Conservation (phyloP, 1,139 yeast genomes). For the Pneumocystis oryctolagi region DNA sequence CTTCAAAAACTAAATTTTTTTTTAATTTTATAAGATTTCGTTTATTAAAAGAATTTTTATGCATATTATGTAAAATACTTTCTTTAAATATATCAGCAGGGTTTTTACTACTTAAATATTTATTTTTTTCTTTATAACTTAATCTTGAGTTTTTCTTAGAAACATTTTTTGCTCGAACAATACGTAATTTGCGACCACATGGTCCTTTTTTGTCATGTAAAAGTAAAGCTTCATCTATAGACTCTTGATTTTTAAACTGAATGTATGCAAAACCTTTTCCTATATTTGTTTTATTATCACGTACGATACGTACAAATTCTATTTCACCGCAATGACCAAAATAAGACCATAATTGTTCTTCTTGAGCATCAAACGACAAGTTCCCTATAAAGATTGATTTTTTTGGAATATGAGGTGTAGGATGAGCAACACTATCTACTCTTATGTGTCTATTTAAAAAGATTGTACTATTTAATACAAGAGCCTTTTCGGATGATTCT, state of each 20-base stretch:
- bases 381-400: slow-evolving; percentile 87
- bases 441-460: slow-evolving; percentile 66
- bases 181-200: slow-evolving; percentile 50
- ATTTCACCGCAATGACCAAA: slow-evolving; percentile 51
- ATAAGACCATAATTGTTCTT: slow-evolving; percentile 76
- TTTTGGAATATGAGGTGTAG: slow-evolving; percentile 62
- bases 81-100: not conserved
- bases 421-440: slow-evolving; percentile 86
- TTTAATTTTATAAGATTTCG: slow-evolving; percentile 57
- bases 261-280: slow-evolving; percentile 97
- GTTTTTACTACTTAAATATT: not conserved
- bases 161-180: slow-evolving; percentile 58
- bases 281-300: slow-evolving; percentile 84
- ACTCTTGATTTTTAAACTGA: slow-evolving; percentile 68
- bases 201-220: slow-evolving; percentile 54
- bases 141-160: not conserved
- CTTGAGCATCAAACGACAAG: slow-evolving; percentile 80
- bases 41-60: slow-evolving; percentile 3
- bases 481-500: slow-evolving; percentile 40
- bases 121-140: not conserved
- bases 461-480: slow-evolving; percentile 46
- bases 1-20: slow-evolving; percentile 35
- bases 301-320: slow-evolving; percentile 75
- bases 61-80: not conserved
- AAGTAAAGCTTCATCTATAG: slow-evolving; percentile 70